Percentiles rank a stretch among this genome's conserved stretches.
These are phyloP conservation scores for Fusarium brevicatenulatum DNA, from an alignment of 2,329 filamentous ascomycete species.

Conservation along the genomic window DNA sequence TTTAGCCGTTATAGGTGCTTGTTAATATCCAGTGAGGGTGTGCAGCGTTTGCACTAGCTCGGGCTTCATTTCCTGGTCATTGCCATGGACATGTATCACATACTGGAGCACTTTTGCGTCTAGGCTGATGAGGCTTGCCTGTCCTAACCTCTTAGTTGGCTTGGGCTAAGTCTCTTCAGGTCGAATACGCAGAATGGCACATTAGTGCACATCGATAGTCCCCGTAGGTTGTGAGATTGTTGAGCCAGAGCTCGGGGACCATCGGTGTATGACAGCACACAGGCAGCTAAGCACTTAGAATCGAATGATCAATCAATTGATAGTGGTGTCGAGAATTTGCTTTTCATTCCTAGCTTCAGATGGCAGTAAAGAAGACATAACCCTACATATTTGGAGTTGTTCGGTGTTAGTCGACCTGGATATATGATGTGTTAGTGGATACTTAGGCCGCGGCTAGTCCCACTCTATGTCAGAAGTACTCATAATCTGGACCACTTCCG, in stretches of 20 bases:
- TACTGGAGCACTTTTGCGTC: background rate
- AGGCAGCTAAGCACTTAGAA: background rate
- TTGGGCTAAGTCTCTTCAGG: background rate
- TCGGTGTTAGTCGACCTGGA: background rate
- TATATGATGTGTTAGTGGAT: conserved; percentile 6
- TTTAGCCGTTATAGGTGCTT: conserved; percentile 14
- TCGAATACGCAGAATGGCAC: background rate
- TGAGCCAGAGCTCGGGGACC: background rate
- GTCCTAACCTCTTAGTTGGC: background rate
- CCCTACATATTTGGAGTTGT: background rate
- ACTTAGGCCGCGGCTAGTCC: background rate
- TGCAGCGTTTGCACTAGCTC: conserved; percentile 1
- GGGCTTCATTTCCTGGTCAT: background rate
- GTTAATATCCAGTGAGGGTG: conserved; percentile 9
- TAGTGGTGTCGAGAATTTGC: too few relatives aligned
- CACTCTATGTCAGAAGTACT: conserved; percentile 1
- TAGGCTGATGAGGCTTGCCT: background rate
- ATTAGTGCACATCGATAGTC: background rate
- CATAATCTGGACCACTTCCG: conserved; percentile 17
- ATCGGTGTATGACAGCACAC: background rate
- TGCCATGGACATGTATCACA: background rate
- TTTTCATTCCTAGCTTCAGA: background rate
- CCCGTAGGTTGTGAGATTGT: background rate
- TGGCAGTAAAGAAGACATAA: background rate
- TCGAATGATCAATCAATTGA: background rate